Evolutionary conservation across 495 filamentous ascomycete genomes (phyloP), one percentile per base, ranked within the genome.

Genomic region (Penicillium steckii): DNA sequence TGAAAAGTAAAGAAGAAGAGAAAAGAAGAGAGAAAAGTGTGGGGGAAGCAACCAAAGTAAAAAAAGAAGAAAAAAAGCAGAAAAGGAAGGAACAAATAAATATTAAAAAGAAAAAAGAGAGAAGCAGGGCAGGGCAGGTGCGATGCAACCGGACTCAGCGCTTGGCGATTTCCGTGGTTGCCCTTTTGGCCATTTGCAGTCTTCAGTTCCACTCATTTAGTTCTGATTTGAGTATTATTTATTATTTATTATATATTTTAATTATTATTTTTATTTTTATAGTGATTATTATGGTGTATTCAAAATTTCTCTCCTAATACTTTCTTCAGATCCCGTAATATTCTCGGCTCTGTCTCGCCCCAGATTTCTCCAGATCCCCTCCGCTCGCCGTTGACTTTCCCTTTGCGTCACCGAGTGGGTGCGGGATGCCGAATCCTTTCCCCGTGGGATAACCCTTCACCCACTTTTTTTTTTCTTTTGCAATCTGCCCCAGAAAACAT

Each of bases 391-490:
- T 41, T 26, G 27, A 55, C 45, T 54, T 57, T 61, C 54, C 54
- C 25, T 55, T 30, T 33, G 46, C n/a, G 15, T 46, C 45, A 32
- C 40, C 44, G 45, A 48, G 37, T 41, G 38, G 41, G 38, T 17
- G 41, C 59, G 59, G 61, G 58, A 61, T 64, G 58, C 61, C 61
- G 61, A 64, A 50, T 52, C 48, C 27, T 41, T 53, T 51, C 38
- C 54, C 50, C 49, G 43, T 52, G 46, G 51, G 48, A 44, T 43
- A 38, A 23, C 5, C 0, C 18, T 4, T 46, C n/a, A 53, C 44
- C 50, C 48, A 50, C 48, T 55, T 53, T 46, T 52, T 44, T 33
- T 48, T 50, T 46, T 32, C 12, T 46, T n/a, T n/a, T n/a, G n/a
- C 25, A 35, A 25, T 52, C 19, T 50, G 46, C 55, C 46, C 53